Evolutionary conservation across 306 rosid species (phyloP), one percentile per base, ranked within the genome.

Genomic region (Boehmeria nivea): DNA sequence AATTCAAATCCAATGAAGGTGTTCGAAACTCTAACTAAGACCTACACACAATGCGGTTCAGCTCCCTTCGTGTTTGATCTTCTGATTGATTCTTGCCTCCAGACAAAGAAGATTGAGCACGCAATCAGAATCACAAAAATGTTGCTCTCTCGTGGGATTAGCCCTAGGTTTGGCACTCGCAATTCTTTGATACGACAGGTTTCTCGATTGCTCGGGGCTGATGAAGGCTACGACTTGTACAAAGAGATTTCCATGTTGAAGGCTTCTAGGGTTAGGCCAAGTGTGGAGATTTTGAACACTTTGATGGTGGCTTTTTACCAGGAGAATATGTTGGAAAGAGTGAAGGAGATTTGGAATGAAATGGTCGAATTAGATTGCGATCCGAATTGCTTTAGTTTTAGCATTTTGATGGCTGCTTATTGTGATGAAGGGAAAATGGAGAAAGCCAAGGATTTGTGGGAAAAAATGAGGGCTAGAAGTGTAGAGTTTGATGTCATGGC

Each of bases 31-130:
- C 87, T 89, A 1, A 81, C 78, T 4, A 83, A 39, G 54, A 77
- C 84, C 18, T 89, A 86, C 43, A 70, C 58, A 18, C 70, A 59
- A 42, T 83, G 86, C 42, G 89, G 74, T 0, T 89, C 94, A 7
- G 83, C 95, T 6, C 95, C 95, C 0, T 89, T 89, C 43, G 90
- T 89, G 26, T 83, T 89, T 21, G 90, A 83, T 70, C 70, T 83
- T 55, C 61, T 89, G 34, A 64, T 89, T 44, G 59, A 72, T 63
- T 78, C 94, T n/a, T 85, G 81, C 65, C 36, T 86, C 59, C 75
- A 78, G 11, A 78, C 86, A 1, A 80, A 73, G 28, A 84, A 76
- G 26, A 17, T 78, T 18, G 81, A 84, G 12, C 54, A 81, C 24
- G 61, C 94, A 0, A 46, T 80, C 27, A 54, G 78, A 59, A 81